Evolutionary conservation across 345 rosid genomes (phyloP).

Genomic region (Theobroma cacao): DNA sequence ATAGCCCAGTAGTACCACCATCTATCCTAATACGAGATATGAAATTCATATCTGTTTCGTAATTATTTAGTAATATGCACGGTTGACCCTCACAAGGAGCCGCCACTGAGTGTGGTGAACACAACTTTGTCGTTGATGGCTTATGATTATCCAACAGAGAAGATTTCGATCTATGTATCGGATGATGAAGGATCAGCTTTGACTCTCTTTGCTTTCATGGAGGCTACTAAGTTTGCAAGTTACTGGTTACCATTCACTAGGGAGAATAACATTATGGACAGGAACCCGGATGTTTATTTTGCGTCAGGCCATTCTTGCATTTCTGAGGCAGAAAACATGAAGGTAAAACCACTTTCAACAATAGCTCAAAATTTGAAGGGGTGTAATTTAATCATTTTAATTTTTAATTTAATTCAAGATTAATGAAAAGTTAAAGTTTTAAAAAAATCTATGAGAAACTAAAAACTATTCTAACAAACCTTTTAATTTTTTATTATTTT

Average conservation of each 20-base stretch:
- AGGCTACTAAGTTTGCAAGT: conserved; percentile 63
- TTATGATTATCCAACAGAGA: conserved; percentile 67
- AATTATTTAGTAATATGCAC: too few relatives aligned
- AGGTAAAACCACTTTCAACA: conserved; percentile 32
- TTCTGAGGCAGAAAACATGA: conserved; percentile 33
- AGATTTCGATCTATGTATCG: conserved; percentile 67
- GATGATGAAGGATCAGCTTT: conserved; percentile 79
- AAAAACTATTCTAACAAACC: too few relatives aligned
- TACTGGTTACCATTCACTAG: conserved; percentile 73
- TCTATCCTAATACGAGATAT: too few relatives aligned
- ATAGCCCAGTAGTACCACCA: too few relatives aligned
- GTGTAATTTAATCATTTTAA: too few relatives aligned
- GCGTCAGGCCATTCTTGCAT: conserved; percentile 16
- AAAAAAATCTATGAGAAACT: too few relatives aligned
- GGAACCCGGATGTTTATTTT: conserved; percentile 59
- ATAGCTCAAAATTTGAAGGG: too few relatives aligned
- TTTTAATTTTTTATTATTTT: too few relatives aligned
- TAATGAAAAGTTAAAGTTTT: too few relatives aligned
- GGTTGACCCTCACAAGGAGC: conserved; percentile 85
- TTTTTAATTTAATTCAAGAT: too few relatives aligned
- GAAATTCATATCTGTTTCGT: too few relatives aligned
- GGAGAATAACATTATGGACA: conserved; percentile 38
- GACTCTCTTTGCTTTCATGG: conserved; percentile 73
- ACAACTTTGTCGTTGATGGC: conserved; percentile 78
- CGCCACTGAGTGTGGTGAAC: conserved; percentile 65